A percentile compares a stretch with the other conserved stretches of the same genome.
Evolutionary conservation across 1,284 basidiomycete genomes (phyloP).

Genomic region (Bondarzewia mesenterica): DNA sequence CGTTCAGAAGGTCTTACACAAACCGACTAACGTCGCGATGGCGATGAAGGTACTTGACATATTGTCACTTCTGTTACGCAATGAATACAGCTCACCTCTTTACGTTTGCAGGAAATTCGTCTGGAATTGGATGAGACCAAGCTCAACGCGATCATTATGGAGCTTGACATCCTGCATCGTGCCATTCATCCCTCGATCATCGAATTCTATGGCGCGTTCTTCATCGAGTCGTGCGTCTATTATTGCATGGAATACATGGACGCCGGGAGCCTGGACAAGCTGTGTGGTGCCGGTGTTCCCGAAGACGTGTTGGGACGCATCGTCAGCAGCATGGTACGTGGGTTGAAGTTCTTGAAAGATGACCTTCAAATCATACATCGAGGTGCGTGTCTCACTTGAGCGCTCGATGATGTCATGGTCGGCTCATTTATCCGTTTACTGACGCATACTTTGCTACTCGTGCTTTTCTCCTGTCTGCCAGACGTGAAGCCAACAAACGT

Average conservation of each 20-base stretch:
- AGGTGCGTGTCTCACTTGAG: slow-evolving; percentile 36
- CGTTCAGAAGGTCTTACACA: slow-evolving; percentile 92
- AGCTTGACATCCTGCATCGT: slow-evolving; percentile 94
- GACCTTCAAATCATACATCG: slow-evolving; percentile 96
- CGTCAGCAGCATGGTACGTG: slow-evolving; percentile 78
- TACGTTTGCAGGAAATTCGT: slow-evolving; percentile 77
- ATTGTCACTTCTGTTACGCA: neutral
- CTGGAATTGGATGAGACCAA: slow-evolving; percentile 95
- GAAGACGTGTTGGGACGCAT: slow-evolving; percentile 86
- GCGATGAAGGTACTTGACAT: slow-evolving; percentile 99
- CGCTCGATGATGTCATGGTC: neutral
- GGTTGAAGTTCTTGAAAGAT: slow-evolving; percentile 94
- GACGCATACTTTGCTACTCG: neutral
- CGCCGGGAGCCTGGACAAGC: slow-evolving; percentile 86
- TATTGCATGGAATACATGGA: slow-evolving; percentile 99
- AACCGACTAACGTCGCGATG: slow-evolving; percentile 92
- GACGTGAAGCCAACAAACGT: slow-evolving; percentile 99
- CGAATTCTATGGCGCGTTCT: slow-evolving; percentile 98
- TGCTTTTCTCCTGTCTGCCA: slow-evolving; percentile 19
- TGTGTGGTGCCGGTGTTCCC: slow-evolving; percentile 66
- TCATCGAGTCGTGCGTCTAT: slow-evolving; percentile 97
- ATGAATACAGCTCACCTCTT: neutral
- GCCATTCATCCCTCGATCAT: slow-evolving; percentile 89
- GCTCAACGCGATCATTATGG: slow-evolving; percentile 96
- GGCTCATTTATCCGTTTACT: neutral